Base-by-base conservation (phyloP, 106 monocot species). In the Ottelia alismoides region DNA sequence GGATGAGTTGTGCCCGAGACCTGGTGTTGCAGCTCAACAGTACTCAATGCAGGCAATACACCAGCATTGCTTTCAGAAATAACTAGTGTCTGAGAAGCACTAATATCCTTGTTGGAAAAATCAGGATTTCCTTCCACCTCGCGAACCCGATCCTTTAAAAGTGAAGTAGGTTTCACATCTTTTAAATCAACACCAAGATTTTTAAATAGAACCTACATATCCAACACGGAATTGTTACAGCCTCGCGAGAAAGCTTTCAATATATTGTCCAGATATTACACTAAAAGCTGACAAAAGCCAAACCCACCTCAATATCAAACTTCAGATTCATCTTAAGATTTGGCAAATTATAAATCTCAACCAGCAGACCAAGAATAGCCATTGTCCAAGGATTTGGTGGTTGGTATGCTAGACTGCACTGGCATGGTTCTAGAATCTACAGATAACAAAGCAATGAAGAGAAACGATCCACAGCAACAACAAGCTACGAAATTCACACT, bases 351-450 rank as follows among this genome's bases (percentile, higher is more conserved):
- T 85, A 98, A 22, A 98, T 98, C 62, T 98, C 98, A 65, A 57
- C 28, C 35, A 98, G 89, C 61, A 98, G 75, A 60, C 79, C 68
- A 70, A 98, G 85, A 49, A 98, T 98, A 51, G 79, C 98, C 98
- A 90, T 98, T 28, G 98, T 98, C 98, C 98, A 98, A 0, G 98
- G 98, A 77, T 98, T 98, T 52, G 98, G 98, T 61, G 98, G 98
- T 43, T 76, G 82, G 73, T 98, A 98, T 28, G 98, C 98, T 28
- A 82, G 63, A 66, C 98, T 98, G 40, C 61, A 79, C 9, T 90
- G 89, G 50, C 89, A 90, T 58, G 98, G 89, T 77, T 98, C 98
- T 57, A 98, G 49, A 70, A 98, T 62, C 89, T 98, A 65, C 61
- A 73, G 31, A 28, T 51, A 18, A 68, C n/a, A n/a, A n/a, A n/a